phyloP scores from a whole-genome alignment of 495 filamentous ascomycete genomes.

The Annulohypoxylon stygium region DNA sequence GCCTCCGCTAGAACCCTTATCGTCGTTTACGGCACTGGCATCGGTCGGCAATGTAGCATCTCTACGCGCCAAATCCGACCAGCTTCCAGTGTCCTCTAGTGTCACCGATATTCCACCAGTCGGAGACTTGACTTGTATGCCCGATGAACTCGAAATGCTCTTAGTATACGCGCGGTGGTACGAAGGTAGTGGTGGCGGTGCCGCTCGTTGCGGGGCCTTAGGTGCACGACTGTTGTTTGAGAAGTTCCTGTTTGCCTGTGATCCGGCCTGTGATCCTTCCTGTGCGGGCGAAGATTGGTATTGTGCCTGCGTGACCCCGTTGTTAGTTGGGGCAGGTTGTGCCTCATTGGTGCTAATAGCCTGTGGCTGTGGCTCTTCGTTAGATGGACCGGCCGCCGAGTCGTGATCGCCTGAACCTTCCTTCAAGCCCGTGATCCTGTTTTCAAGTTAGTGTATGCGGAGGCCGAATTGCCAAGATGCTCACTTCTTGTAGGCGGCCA shows the following conservation, averaged over 20 bases:
- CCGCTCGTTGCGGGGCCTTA: slow-evolving; percentile 30
- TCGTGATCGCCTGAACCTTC: slow-evolving; percentile 24
- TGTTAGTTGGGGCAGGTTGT: slow-evolving; percentile 47
- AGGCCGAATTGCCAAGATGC: slow-evolving; percentile 29
- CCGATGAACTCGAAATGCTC: slow-evolving; percentile 55
- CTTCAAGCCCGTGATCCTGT: slow-evolving; percentile 36
- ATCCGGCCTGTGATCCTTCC: slow-evolving; percentile 10
- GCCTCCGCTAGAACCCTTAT: slow-evolving; percentile 54
- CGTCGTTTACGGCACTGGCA: slow-evolving; percentile 63
- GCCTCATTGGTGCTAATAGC: slow-evolving; percentile 62
- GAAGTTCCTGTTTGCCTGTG: slow-evolving; percentile 45
- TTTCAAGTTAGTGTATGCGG: slow-evolving; percentile 25
- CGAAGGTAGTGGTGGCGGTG: slow-evolving; percentile 59
- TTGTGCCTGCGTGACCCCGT: slow-evolving; percentile 41
- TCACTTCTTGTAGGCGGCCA: slow-evolving; percentile 74
- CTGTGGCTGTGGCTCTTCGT: slow-evolving; percentile 52
- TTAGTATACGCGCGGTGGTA: slow-evolving; percentile 63
- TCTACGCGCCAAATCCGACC: slow-evolving; percentile 88
- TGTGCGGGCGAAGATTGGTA: slow-evolving; percentile 40
- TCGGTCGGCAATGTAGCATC: slow-evolving; percentile 82
- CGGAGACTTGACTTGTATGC: slow-evolving; percentile 76
- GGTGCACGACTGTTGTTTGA: slow-evolving; percentile 47
- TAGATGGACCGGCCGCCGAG: slow-evolving; percentile 34
- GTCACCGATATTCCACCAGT: slow-evolving; percentile 92
- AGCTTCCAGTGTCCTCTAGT: slow-evolving; percentile 86